phyloP scores from a whole-genome alignment of 2,329 filamentous ascomycete genomes.

The Raffaelea ambrosiae region DNA sequence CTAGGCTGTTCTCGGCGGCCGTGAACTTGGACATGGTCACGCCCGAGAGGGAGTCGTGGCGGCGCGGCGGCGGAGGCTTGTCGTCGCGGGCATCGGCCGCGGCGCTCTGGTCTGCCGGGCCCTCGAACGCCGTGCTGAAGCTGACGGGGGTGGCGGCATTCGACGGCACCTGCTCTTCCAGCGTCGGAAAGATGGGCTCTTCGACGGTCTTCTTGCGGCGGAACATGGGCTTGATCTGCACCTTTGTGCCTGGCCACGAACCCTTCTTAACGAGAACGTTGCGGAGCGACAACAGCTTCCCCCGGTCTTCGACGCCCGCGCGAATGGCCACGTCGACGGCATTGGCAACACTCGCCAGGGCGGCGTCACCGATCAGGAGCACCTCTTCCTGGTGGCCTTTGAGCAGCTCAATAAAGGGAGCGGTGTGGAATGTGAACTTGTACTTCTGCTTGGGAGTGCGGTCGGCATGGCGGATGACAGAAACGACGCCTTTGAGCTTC shows the following conservation, averaged over 20 bases:
- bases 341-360: slow-evolving; percentile 77
- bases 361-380: slow-evolving; percentile 82
- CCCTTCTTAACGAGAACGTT: slow-evolving; percentile 90
- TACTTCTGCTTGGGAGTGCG: slow-evolving; percentile 98
- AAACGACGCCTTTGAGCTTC: slow-evolving; percentile 97
- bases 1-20: slow-evolving; percentile 83
- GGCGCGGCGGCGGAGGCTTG: slow-evolving; percentile 36
- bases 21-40: slow-evolving; percentile 91
- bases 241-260: slow-evolving; percentile 89
- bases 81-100: not conserved
- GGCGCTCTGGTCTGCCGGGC: not conserved
- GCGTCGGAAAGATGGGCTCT: slow-evolving; percentile 24
- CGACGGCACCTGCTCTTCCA: slow-evolving; percentile 21
- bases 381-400: slow-evolving; percentile 97
- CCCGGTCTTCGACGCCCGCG: slow-evolving; percentile 72
- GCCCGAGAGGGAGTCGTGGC: slow-evolving; percentile 80
- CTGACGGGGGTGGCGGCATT: too few species aligned
- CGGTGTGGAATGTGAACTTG: slow-evolving; percentile 97
- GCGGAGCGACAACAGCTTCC: slow-evolving; percentile 76
- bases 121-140: slow-evolving; percentile 8
- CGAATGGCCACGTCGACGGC: slow-evolving; percentile 76
- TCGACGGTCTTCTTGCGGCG: slow-evolving; percentile 69
- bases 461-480: slow-evolving; percentile 92
- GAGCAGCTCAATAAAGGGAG: slow-evolving; percentile 88
- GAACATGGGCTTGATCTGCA: slow-evolving; percentile 99